Evolutionary conservation across 805 yeast genomes (phyloP), one percentile per base, ranked within the genome.

Genomic region (Ogataea populi-albae): DNA sequence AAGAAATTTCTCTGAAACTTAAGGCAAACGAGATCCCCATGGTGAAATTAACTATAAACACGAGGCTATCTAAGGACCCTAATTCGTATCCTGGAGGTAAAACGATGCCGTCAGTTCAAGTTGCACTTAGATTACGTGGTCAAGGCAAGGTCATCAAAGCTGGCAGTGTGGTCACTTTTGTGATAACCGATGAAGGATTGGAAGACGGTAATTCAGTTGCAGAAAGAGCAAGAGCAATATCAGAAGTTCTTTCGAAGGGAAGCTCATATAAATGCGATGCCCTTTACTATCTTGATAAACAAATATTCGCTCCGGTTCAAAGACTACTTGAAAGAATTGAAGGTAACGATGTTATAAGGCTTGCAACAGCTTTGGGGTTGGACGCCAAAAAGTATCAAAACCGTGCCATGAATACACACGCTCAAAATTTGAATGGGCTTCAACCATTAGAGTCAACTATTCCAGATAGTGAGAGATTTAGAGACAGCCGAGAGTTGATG

Each of bases 61-160:
- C 93, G n/a, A 79, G 77, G 51, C 68, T 93, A 28, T 84, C 96
- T 2, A 93, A 91, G 55, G 96, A 88, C 49, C 97, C 98, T 4
- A 67, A 66, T 20, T 79, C 79, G 33, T 93, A 93, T 57, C 88
- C 91, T 2, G 89, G 84, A 17, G 84, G 84, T 45, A 73, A 76
- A 28, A 78, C 82, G 79, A 93, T 96, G 38, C 88, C 86, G 18
- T 66, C 73, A 4, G 96, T 93, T 11, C 93, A 83, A 56, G 96
- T 88, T 23, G 99, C 98, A 0, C 65, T 86, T 41, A 72, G 93
- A 49, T 69, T 86, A 61, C 67, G 85, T 46, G 75, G 73, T n/a
- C 81, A 79, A 41, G 97, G 98, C 23, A 89, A 88, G 52, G 81
- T 84, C 23, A 75, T 93, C 33, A 81, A 80, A 45, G 94, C 95